Conservation (phyloP, 805 yeast species). For the Grigorovia yakushimaensis region DNA sequence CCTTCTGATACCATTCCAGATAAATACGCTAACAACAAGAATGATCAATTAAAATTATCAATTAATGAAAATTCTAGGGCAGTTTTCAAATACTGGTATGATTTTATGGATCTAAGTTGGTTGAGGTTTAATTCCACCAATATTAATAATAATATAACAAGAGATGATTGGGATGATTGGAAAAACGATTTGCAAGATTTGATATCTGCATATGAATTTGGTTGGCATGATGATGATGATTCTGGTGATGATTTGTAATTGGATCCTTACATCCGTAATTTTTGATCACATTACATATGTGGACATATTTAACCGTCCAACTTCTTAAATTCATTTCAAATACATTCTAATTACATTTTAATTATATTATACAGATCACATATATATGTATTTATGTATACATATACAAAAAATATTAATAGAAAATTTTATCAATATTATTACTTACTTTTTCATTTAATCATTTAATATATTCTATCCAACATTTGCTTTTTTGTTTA, state of each 20-base stretch:
- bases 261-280: too few species aligned
- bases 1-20: conserved; percentile 25
- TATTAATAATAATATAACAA: conserved; percentile 24
- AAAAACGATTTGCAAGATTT: conserved; percentile 38
- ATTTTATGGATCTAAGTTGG: neutral
- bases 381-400: too few species aligned
- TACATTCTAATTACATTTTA: too few species aligned
- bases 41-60: conserved; percentile 9
- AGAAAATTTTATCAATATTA: too few species aligned
- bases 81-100: conserved; percentile 23
- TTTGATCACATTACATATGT: too few species aligned
- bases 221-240: conserved; percentile 40
- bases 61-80: conserved; percentile 24
- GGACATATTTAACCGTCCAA: too few species aligned
- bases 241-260: conserved; percentile 26
- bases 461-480: neutral
- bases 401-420: too few species aligned
- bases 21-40: conserved; percentile 7
- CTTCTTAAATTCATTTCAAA: too few species aligned
- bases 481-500: too few species aligned
- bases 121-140: conserved; percentile 10
- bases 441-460: too few species aligned
- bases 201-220: conserved; percentile 40
- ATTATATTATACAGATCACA: too few species aligned
- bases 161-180: conserved; percentile 46